phyloP scores from a whole-genome alignment of 78 protist genomes.

The Speleostelium caveatum region DNA sequence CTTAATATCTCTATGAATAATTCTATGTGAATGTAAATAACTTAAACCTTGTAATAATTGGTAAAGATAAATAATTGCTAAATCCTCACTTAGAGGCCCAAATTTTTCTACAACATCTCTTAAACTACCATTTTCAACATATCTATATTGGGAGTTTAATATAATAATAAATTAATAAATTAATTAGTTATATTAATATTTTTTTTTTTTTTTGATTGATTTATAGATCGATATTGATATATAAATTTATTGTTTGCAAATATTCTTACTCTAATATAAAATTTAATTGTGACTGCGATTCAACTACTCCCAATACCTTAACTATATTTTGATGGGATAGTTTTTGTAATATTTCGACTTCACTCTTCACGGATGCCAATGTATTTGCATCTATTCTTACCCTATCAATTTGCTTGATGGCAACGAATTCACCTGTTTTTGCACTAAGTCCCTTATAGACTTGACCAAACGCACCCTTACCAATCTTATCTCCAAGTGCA shows the following conservation, averaged over 20 bases:
- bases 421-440: conserved; percentile 82
- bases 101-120: conserved; percentile 63
- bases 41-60: conserved; percentile 70
- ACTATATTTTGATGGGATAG: conserved; percentile 74
- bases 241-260: too few relatives aligned
- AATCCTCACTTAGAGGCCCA: conserved; percentile 66
- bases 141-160: background rate
- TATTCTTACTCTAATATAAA: conserved; percentile 65
- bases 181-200: background rate
- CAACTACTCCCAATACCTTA: conserved; percentile 65
- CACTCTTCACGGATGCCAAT: conserved; percentile 24
- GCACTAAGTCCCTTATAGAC: conserved; percentile 69
- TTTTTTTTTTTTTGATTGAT: too few relatives aligned
- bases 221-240: too few relatives aligned
- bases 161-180: background rate
- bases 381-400: conserved; percentile 31
- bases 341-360: conserved; percentile 57
- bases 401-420: conserved; percentile 63
- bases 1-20: conserved; percentile 87
- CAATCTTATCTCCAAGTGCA: conserved; percentile 79
- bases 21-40: conserved; percentile 57
- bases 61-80: conserved; percentile 55
- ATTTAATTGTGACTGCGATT: conserved; percentile 54
- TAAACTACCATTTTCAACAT: conserved; percentile 78
- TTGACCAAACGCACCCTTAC: conserved; percentile 77